phyloP scores from a whole-genome alignment of 371 early-diverging fungal species.

The Lichtheimia ornata region DNA sequence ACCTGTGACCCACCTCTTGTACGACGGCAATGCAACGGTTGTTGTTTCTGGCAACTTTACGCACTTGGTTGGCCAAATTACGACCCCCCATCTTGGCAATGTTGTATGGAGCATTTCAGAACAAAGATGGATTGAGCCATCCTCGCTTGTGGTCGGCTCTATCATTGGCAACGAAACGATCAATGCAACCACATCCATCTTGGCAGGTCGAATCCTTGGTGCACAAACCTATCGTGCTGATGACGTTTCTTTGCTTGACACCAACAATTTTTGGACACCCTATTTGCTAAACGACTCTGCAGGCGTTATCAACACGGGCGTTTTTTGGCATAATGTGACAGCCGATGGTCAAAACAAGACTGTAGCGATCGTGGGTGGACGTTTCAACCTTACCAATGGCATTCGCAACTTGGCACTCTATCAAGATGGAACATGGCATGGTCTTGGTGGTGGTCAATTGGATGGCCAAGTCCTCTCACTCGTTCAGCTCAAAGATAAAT shows the following conservation, averaged over 20 bases:
- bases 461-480: slow-evolving; percentile 31
- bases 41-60: slow-evolving; percentile 35
- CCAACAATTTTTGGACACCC: slow-evolving; percentile 10
- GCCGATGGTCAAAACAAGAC: slow-evolving; percentile 16
- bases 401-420: slow-evolving; percentile 28
- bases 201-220: slow-evolving; percentile 25
- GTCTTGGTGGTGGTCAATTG: slow-evolving; percentile 13
- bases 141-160: slow-evolving; percentile 24
- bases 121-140: slow-evolving; percentile 21
- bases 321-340: slow-evolving; percentile 33
- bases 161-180: slow-evolving; percentile 10
- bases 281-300: slow-evolving; percentile 14
- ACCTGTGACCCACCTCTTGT: slow-evolving; percentile 24
- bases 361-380: slow-evolving; percentile 32
- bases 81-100: slow-evolving; percentile 16
- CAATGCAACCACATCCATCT: slow-evolving; percentile 1
- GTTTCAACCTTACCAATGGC: slow-evolving; percentile 22
- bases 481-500: slow-evolving; percentile 17
- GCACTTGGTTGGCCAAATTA: slow-evolving; percentile 5
- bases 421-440: slow-evolving; percentile 30
- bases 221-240: slow-evolving; percentile 41
- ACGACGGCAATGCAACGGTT: slow-evolving; percentile 18
- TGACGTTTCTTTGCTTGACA: slow-evolving; percentile 10
- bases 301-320: slow-evolving; percentile 26
- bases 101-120: slow-evolving; percentile 19